Percentiles rank a stretch among this genome's conserved stretches.
Conservation (phyloP, 805 yeast genomes). For the Starmerella bombi region DNA sequence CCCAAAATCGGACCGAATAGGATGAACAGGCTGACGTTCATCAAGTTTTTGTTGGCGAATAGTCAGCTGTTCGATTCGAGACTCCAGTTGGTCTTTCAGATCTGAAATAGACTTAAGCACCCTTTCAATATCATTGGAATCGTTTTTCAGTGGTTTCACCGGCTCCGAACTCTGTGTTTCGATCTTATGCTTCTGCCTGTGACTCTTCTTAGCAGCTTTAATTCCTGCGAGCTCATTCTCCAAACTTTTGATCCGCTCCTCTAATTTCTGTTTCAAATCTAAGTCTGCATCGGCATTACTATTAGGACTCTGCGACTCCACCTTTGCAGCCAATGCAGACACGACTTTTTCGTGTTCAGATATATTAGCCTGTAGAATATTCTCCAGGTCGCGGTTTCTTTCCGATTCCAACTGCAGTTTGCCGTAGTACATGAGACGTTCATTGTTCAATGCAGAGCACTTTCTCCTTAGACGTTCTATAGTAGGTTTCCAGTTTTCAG, state of each 20-base stretch:
- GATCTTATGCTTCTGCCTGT: no score
- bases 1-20: no score
- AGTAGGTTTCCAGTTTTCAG: not conserved
- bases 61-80: no score
- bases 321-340: not conserved
- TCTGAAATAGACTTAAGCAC: no score
- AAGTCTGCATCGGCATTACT: not conserved
- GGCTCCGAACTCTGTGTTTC: no score
- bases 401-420: not conserved
- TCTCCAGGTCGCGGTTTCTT: not conserved
- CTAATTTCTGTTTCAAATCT: not conserved
- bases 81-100: no score
- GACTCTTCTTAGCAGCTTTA: no score
- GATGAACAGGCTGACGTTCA: no score
- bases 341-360: not conserved
- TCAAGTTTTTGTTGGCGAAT: no score
- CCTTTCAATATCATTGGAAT: no score
- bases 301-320: not conserved
- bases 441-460: not conserved
- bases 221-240: not conserved
- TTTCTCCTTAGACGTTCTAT: not conserved
- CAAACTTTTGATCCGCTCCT: not conserved
- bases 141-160: no score
- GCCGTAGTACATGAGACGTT: not conserved
- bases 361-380: not conserved